Percentiles rank a stretch among this genome's conserved stretches.
phyloP scores from a whole-genome alignment of 805 yeast genomes.

The Candida endomychidarum region DNA sequence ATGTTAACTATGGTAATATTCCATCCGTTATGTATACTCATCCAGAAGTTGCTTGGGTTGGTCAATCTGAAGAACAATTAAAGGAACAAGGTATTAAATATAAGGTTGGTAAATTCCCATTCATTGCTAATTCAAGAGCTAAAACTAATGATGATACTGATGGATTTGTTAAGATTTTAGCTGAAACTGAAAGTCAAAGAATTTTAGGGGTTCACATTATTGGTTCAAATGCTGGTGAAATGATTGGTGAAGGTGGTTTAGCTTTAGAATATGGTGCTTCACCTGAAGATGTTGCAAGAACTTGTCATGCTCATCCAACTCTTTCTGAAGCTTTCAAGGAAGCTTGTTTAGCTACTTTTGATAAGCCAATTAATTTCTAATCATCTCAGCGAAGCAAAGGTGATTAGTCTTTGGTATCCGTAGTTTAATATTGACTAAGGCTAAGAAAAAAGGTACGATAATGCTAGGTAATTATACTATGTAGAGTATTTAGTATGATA shows the following conservation, averaged over 20 bases:
- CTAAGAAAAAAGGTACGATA: no score
- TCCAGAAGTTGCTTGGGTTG: slow-evolving; percentile 99
- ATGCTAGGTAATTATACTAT: no score
- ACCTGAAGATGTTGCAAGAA: slow-evolving; percentile 95
- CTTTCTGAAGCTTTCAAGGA: slow-evolving; percentile 97
- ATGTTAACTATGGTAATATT: slow-evolving; percentile 95
- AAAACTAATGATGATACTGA: slow-evolving; percentile 97
- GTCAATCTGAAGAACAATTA: slow-evolving; percentile 91
- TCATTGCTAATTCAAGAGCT: slow-evolving; percentile 98
- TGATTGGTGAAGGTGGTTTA: slow-evolving; percentile 98
- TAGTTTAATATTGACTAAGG: no score
- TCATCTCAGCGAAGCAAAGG: no score
- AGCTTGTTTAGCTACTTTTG: slow-evolving; percentile 91
- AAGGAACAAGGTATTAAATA: slow-evolving; percentile 89
- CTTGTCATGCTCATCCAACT: slow-evolving; percentile 99
- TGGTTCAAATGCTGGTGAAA: slow-evolving; percentile 99
- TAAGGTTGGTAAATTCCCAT: slow-evolving; percentile 97
- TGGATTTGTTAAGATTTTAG: slow-evolving; percentile 92
- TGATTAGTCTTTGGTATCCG: no score
- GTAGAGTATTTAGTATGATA: no score
- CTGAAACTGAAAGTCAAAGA: slow-evolving; percentile 97
- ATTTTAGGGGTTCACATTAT: slow-evolving; percentile 94
- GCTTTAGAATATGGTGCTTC: slow-evolving; percentile 99
- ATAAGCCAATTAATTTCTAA: slow-evolving; percentile 83
- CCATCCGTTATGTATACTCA: slow-evolving; percentile 99